These are phyloP conservation scores for Gloeopeniophorella convolvens DNA, from an alignment of 768 basidiomycete genomes.

Conservation along the genomic window DNA sequence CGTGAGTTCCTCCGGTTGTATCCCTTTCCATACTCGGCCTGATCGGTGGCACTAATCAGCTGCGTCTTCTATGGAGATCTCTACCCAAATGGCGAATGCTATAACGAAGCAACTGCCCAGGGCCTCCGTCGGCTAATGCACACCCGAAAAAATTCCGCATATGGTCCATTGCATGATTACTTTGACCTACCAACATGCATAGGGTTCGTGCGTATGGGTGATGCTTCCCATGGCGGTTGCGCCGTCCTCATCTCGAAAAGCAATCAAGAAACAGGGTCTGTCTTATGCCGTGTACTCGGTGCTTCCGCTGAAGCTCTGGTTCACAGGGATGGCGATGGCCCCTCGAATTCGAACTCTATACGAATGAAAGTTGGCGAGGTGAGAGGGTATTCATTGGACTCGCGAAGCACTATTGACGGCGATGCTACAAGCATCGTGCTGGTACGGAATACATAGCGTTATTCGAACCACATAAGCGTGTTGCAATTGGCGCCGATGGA, in stretches of 20 bases:
- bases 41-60: constrained; percentile 31
- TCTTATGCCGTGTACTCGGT: neutral
- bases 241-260: constrained; percentile 66
- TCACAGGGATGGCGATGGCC: neutral
- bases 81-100: constrained; percentile 66
- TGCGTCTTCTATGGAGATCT: constrained; percentile 88
- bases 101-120: constrained; percentile 43
- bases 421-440: constrained; percentile 25
- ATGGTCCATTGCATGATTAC: constrained; percentile 61
- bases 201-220: constrained; percentile 68
- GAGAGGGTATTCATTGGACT: constrained; percentile 29
- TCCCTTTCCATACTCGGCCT: neutral
- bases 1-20: constrained; percentile 41
- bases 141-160: constrained; percentile 59
- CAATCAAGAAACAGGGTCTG: constrained; percentile 11
- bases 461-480: constrained; percentile 39
- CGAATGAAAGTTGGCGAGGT: constrained; percentile 66
- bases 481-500: constrained; percentile 46
- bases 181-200: constrained; percentile 54
- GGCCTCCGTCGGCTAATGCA: constrained; percentile 51
- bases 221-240: constrained; percentile 49
- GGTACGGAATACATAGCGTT: constrained; percentile 40
- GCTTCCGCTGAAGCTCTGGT: neutral
- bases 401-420: constrained; percentile 26
- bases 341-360: constrained; percentile 38